A percentile compares a stretch with the other conserved stretches of the same genome.
Evolutionary conservation across 257 asterid species (phyloP).

Genomic region (Solanum chilense): DNA sequence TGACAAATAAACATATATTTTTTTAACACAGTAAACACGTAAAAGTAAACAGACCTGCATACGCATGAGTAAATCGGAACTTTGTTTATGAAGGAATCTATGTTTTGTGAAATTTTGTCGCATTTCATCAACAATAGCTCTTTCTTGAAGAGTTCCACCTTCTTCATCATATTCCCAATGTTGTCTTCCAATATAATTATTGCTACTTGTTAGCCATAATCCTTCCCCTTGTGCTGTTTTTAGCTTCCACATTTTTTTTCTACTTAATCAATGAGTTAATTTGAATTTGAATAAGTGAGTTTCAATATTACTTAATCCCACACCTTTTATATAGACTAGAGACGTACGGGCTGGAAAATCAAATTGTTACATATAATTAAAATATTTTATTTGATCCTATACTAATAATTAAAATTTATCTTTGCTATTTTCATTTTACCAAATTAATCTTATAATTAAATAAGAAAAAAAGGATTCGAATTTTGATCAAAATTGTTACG

Average conservation of each 20-base stretch:
- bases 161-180: conserved; percentile 30
- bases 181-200: conserved; percentile 29
- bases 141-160: conserved; percentile 22
- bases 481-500: too few species aligned
- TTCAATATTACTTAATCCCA: not conserved
- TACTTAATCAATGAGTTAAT: not conserved
- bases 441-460: not conserved
- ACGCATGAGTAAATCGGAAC: conserved; percentile 36
- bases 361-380: not conserved
- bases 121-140: conserved; percentile 13
- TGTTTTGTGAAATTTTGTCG: conserved; percentile 16
- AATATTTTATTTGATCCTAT: not conserved
- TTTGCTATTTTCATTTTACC: not conserved
- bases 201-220: conserved; percentile 18
- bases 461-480: not conserved
- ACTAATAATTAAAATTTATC: not conserved
- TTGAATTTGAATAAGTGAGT: not conserved
- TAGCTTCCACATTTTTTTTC: conserved; percentile 33
- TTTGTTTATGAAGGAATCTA: conserved; percentile 21
- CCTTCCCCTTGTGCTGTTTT: conserved; percentile 26
- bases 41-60: conserved; percentile 17
- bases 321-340: not conserved
- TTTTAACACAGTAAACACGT: not conserved
- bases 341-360: not conserved
- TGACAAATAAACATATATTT: too few species aligned